Evolutionary conservation across 768 basidiomycete species (phyloP).

Genomic region (Russula sp.): DNA sequence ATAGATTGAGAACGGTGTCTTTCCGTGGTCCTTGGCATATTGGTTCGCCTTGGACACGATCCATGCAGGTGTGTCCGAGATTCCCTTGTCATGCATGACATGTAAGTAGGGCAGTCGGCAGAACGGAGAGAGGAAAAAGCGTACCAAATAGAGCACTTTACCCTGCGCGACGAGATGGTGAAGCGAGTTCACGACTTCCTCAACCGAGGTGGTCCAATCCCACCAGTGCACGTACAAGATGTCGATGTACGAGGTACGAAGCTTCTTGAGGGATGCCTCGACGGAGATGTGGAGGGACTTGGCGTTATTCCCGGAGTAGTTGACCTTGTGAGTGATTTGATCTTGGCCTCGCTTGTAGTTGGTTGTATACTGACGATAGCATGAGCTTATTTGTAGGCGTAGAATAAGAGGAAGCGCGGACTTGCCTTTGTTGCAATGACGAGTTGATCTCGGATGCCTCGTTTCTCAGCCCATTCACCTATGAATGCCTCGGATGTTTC

Average conservation of each 20-base stretch:
- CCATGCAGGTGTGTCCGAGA: slow-evolving; percentile 33
- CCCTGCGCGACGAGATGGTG: slow-evolving; percentile 35
- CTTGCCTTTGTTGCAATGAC: slow-evolving; percentile 27
- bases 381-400: background rate
- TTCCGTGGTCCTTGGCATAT: slow-evolving; percentile 33
- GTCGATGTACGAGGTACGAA: slow-evolving; percentile 50
- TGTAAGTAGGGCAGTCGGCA: background rate
- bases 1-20: slow-evolving; percentile 38
- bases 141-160: slow-evolving; percentile 38
- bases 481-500: slow-evolving; percentile 31
- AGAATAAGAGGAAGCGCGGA: background rate
- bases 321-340: slow-evolving; percentile 28
- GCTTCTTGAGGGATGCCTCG: slow-evolving; percentile 37
- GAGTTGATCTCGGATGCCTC: slow-evolving; percentile 33
- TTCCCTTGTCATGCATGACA: slow-evolving; percentile 1
- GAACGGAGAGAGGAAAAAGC: too few relatives aligned
- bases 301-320: slow-evolving; percentile 37
- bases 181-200: slow-evolving; percentile 24
- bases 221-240: slow-evolving; percentile 50
- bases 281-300: slow-evolving; percentile 31
- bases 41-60: slow-evolving; percentile 32
- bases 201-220: slow-evolving; percentile 37
- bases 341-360: slow-evolving; percentile 21
- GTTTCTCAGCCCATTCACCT: slow-evolving; percentile 36
- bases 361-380: slow-evolving; percentile 23